These are phyloP conservation scores for Thecaphora thlaspeos DNA, from an alignment of 1,284 basidiomycete genomes.

Conservation along the genomic window DNA sequence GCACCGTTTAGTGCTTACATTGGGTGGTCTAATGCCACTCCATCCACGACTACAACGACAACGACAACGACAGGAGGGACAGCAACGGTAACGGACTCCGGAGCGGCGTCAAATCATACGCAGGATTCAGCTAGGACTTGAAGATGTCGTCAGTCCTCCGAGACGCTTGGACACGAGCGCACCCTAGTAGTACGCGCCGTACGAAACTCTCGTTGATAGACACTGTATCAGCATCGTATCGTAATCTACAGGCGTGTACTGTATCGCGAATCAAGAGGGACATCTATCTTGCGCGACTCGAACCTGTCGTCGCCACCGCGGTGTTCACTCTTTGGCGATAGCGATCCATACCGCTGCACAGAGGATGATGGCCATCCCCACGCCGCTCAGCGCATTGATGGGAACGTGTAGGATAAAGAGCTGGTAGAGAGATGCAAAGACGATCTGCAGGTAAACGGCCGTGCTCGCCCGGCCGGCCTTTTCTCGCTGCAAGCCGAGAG, in stretches of 20 bases:
- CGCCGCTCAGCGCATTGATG: slow-evolving; percentile 26
- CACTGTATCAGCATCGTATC: too few species aligned
- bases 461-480: slow-evolving; percentile 36
- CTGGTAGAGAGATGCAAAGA: slow-evolving; percentile 35
- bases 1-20: slow-evolving; percentile 32
- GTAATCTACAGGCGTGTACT: too few species aligned
- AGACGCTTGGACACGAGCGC: too few species aligned
- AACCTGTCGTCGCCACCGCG: too few species aligned
- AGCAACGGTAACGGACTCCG: neutral
- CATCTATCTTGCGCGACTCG: too few species aligned
- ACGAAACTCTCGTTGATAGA: too few species aligned
- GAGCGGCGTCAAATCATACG: neutral
- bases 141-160: too few species aligned
- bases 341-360: slow-evolving; percentile 33
- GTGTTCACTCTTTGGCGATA: slow-evolving; percentile 19
- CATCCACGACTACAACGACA: neutral
- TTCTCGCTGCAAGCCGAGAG: slow-evolving; percentile 39
- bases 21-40: slow-evolving; percentile 17
- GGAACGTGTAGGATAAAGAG: slow-evolving; percentile 31
- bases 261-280: too few species aligned
- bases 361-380: slow-evolving; percentile 36
- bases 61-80: slow-evolving; percentile 2
- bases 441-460: slow-evolving; percentile 32
- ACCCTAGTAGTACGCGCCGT: too few species aligned
- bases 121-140: too few species aligned